Evolutionary conservation across 306 rosid genomes (phyloP).

Genomic region (Hylodesmum podocarpum): DNA sequence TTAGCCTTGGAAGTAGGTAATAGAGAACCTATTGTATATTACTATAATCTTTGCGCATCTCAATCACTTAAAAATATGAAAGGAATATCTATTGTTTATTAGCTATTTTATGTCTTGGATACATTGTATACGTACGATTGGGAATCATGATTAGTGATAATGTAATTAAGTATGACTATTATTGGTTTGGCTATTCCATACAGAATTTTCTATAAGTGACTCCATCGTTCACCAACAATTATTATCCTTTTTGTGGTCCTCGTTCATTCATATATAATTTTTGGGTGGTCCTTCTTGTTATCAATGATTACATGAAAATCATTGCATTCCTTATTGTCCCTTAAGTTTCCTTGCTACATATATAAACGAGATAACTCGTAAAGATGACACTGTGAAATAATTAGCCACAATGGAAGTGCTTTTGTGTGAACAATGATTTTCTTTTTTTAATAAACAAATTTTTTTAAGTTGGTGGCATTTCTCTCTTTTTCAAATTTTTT

Average conservation of each 20-base stretch:
- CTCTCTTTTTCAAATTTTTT: too few relatives aligned
- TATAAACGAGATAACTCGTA: background rate
- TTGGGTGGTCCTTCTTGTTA: slow-evolving; percentile 34
- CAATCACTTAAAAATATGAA: background rate
- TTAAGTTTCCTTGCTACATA: background rate
- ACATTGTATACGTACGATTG: background rate
- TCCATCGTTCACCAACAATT: slow-evolving; percentile 4
- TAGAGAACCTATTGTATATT: background rate
- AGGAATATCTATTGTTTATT: slow-evolving; percentile 17
- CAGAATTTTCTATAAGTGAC: slow-evolving; percentile 20
- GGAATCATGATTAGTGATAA: slow-evolving; percentile 20
- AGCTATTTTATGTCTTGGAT: background rate
- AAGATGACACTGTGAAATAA: background rate
- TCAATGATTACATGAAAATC: slow-evolving; percentile 41
- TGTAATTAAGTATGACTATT: slow-evolving; percentile 21
- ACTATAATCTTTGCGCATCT: background rate
- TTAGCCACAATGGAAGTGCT: background rate
- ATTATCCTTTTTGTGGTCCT: slow-evolving; percentile 39
- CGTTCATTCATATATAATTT: background rate
- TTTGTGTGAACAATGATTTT: too few relatives aligned
- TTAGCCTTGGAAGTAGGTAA: background rate
- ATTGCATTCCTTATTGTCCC: slow-evolving; percentile 19
- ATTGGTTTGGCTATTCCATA: slow-evolving; percentile 23
- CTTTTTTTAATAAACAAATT: too few relatives aligned
- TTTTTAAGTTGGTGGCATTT: too few relatives aligned